phyloP scores from a whole-genome alignment of 1,139 yeast genomes.

The Wickerhamiella infanticola region DNA sequence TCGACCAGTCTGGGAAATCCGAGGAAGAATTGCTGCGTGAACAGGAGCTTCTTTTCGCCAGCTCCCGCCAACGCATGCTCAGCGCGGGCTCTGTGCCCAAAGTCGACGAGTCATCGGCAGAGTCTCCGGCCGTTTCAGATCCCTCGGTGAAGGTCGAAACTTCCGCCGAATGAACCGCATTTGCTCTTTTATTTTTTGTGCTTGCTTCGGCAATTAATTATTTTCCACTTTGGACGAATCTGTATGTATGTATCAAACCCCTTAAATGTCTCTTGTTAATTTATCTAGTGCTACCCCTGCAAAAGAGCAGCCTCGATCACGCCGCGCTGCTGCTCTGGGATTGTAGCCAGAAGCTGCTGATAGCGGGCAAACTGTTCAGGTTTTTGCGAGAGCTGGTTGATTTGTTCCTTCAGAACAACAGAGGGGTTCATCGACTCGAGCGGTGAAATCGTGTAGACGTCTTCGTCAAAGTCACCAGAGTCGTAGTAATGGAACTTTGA shows the following conservation, averaged over 20 bases:
- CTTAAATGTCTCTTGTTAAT: background rate
- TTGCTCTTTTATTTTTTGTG: background rate
- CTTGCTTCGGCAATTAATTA: background rate
- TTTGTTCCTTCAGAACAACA: slow-evolving; percentile 32
- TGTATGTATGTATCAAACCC: too few species aligned
- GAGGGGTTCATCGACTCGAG: slow-evolving; percentile 60
- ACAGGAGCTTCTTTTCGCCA: slow-evolving; percentile 84
- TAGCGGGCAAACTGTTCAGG: slow-evolving; percentile 17
- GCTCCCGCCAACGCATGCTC: slow-evolving; percentile 46
- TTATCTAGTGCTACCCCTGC: background rate
- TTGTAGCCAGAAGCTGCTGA: slow-evolving; percentile 16
- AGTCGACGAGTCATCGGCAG: background rate
- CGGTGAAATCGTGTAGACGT: slow-evolving; percentile 65
- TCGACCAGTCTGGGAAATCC: slow-evolving; percentile 78
- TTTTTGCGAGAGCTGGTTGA: slow-evolving; percentile 23
- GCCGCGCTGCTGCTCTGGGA: slow-evolving; percentile 25
- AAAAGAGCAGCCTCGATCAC: slow-evolving; percentile 13
- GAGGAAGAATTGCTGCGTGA: slow-evolving; percentile 86
- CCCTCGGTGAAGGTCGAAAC: background rate
- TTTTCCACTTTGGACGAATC: background rate
- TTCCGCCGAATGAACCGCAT: background rate
- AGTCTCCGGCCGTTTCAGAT: background rate
- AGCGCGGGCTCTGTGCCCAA: background rate
- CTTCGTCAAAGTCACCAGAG: slow-evolving; percentile 55
- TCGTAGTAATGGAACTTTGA: slow-evolving; percentile 20